Percentiles rank a stretch among this genome's conserved stretches.
Conservation (phyloP, 805 yeast species). For the Kodamaea lidongshanica region DNA sequence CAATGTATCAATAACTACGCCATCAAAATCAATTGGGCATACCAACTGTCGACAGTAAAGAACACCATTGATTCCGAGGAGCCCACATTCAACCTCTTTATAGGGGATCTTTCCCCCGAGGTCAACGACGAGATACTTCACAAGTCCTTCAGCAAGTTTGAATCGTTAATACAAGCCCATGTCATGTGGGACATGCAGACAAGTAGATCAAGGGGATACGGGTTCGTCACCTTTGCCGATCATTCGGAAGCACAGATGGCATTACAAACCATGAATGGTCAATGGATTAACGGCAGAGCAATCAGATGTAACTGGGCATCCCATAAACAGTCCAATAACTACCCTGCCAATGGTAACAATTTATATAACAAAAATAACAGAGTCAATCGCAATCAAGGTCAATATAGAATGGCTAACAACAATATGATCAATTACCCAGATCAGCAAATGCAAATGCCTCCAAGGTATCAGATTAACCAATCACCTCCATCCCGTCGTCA, state of each 20-base stretch:
- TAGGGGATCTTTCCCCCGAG: constrained; percentile 80
- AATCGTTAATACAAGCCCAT: constrained; percentile 70
- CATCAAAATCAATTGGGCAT: constrained; percentile 75
- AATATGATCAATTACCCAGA: neutral
- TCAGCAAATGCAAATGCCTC: constrained; percentile 4
- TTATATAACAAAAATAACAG: constrained; percentile 4
- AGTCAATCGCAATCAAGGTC: constrained; percentile 7
- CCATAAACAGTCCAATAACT: constrained; percentile 43
- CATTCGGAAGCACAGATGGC: constrained; percentile 71
- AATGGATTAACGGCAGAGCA: constrained; percentile 63
- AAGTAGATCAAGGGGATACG: constrained; percentile 87
- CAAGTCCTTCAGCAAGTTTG: constrained; percentile 50
- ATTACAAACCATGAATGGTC: constrained; percentile 67
- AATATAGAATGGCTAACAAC: constrained; percentile 13
- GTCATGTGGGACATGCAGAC: constrained; percentile 98
- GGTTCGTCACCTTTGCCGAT: constrained; percentile 72
- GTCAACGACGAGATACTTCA: constrained; percentile 70
- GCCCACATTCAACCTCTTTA: constrained; percentile 67
- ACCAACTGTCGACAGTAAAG: constrained; percentile 66
- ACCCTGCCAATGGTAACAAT: constrained; percentile 5
- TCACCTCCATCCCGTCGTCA: constrained; percentile 5
- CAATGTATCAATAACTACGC: constrained; percentile 47
- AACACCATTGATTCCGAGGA: constrained; percentile 31
- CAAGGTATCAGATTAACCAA: constrained; percentile 2
- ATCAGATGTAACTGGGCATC: constrained; percentile 88